phyloP scores from a whole-genome alignment of 1,284 basidiomycete genomes.

The Fomitopsis pinicola region DNA sequence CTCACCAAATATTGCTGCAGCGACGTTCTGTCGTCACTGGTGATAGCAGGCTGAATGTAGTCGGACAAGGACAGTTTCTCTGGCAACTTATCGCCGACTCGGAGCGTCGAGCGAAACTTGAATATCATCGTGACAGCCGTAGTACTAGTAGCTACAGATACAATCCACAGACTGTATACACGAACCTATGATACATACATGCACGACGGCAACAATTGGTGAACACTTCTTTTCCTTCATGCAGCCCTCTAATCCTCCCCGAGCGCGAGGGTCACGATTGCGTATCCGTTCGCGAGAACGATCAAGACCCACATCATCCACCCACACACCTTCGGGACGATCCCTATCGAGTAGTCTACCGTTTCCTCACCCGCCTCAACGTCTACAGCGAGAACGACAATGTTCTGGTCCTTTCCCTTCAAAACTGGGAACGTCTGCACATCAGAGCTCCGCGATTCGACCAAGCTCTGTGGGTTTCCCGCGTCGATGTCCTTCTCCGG shows the following conservation, averaged over 20 bases:
- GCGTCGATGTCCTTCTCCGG: background rate
- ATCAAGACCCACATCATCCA: constrained; percentile 60
- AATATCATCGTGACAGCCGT: background rate
- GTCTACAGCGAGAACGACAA: background rate
- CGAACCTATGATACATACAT: too few relatives aligned
- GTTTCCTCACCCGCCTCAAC: constrained; percentile 25
- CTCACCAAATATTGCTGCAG: too few relatives aligned
- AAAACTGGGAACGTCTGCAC: background rate
- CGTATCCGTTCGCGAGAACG: constrained; percentile 69
- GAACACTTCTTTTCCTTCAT: too few relatives aligned
- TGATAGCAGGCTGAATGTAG: too few relatives aligned
- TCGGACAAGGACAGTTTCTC: too few relatives aligned
- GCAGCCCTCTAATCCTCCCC: constrained; percentile 17
- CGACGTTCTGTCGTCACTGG: too few relatives aligned
- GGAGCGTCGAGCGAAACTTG: background rate
- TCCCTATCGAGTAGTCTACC: constrained; percentile 62
- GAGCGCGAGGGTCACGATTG: constrained; percentile 46
- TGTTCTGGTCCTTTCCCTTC: background rate
- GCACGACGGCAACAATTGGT: too few relatives aligned
- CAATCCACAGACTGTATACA: too few relatives aligned
- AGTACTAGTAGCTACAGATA: too few relatives aligned
- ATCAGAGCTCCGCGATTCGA: background rate
- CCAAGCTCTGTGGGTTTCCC: background rate
- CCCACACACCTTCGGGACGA: constrained; percentile 50
- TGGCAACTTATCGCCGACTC: too few relatives aligned